Percentiles rank a stretch among this genome's conserved stretches.
These are phyloP conservation scores for Spergularia marina DNA, from an alignment of 148 eudicot genomes.

Conservation along the genomic window DNA sequence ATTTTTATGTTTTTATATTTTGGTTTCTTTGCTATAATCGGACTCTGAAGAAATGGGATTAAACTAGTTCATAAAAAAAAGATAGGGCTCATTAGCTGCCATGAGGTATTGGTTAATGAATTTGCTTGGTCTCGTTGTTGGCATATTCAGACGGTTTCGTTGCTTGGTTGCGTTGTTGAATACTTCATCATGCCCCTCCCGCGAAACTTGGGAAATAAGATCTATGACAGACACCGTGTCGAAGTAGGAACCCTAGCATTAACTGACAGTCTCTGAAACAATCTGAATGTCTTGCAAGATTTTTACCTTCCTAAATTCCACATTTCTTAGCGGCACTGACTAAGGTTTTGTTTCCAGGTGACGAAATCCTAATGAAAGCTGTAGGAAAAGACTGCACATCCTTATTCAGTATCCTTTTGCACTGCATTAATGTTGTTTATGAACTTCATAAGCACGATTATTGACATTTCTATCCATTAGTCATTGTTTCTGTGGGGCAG, in stretches of 20 bases:
- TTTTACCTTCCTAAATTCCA: constrained; percentile 1
- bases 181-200: no score
- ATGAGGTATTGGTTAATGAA: not conserved
- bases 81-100: not conserved
- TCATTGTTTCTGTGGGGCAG: no score
- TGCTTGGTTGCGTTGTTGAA: not conserved
- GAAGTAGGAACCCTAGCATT: not conserved
- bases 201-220: no score
- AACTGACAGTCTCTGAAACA: not conserved
- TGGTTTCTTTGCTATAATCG: not conserved
- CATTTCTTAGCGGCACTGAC: constrained; percentile 1
- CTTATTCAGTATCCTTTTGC: constrained; percentile 88
- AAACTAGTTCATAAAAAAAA: not conserved
- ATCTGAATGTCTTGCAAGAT: not conserved
- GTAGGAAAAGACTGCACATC: constrained; percentile 93
- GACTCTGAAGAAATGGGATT: not conserved
- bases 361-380: constrained; percentile 86
- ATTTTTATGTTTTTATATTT: not conserved
- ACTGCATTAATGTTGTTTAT: not conserved
- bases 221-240: no score
- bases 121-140: not conserved
- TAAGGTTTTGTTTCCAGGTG: constrained; percentile 51
- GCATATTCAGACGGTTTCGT: no score
- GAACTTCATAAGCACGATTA: not conserved
- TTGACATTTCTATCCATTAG: not conserved